phyloP scores from a whole-genome alignment of 805 yeast genomes.

The Sugiyamaella boreocaroliniensis region DNA sequence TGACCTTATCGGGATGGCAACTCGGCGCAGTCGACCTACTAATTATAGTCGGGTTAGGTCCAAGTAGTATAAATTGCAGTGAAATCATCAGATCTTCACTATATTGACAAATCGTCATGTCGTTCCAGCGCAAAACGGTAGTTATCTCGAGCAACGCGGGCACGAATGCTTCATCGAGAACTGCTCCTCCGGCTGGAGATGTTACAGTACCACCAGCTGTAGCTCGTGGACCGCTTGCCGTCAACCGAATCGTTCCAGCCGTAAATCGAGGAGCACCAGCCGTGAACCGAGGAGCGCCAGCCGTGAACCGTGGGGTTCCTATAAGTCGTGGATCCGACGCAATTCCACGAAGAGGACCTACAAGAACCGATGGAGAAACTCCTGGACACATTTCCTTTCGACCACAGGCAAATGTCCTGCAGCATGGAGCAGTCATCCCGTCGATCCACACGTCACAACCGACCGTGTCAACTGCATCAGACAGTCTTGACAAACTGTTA shows the following conservation, averaged over 20 bases:
- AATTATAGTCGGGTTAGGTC: neutral
- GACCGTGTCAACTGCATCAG: constrained; percentile 72
- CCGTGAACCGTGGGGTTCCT: too few relatives aligned
- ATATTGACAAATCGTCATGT: constrained; percentile 6
- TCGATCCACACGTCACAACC: constrained; percentile 70
- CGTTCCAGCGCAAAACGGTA: constrained; percentile 18
- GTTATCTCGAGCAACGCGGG: constrained; percentile 9
- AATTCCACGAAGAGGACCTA: neutral
- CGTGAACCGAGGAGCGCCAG: too few relatives aligned
- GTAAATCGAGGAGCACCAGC: too few relatives aligned
- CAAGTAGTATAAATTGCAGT: too few relatives aligned
- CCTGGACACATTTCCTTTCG: neutral
- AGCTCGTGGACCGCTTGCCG: neutral
- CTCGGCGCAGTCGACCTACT: too few relatives aligned
- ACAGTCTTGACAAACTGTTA: constrained; percentile 65
- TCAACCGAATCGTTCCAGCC: too few relatives aligned
- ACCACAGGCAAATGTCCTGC: neutral
- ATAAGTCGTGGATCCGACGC: too few relatives aligned
- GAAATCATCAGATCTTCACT: neutral
- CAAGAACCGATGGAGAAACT: neutral
- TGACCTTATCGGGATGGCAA: too few relatives aligned
- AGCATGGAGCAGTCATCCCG: constrained; percentile 63
- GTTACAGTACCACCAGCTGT: neutral
- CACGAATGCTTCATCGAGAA: neutral
- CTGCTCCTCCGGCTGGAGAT: neutral